Evolutionary conservation across 1,139 yeast genomes (phyloP).

Genomic region (Magnusiomyces starmeri): DNA sequence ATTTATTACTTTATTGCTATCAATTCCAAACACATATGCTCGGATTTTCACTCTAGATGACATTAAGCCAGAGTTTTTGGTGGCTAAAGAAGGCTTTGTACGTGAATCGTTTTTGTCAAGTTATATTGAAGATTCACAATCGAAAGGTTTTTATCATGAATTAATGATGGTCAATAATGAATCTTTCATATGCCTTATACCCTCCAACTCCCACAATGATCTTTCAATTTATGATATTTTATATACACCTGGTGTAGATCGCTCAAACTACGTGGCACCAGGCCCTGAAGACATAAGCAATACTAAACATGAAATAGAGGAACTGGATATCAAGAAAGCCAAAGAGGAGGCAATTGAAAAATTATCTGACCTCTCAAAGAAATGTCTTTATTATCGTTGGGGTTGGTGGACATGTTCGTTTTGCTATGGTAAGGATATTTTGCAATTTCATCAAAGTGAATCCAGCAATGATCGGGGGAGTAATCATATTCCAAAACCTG

Average conservation of each 20-base stretch:
- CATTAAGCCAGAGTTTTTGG: background rate
- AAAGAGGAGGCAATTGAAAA: conserved; percentile 27
- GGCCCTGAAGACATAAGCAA: conserved; percentile 5
- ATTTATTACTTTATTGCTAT: too few relatives aligned
- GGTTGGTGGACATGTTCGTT: conserved; percentile 63
- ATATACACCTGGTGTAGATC: conserved; percentile 4
- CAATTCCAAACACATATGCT: too few relatives aligned
- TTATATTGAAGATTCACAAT: too few relatives aligned
- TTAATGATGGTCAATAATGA: background rate
- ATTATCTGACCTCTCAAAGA: conserved; percentile 27
- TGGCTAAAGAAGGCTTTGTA: background rate
- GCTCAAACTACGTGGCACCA: conserved; percentile 3
- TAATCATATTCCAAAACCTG: conserved; percentile 27
- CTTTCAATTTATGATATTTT: conserved; percentile 5
- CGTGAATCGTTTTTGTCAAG: too few relatives aligned
- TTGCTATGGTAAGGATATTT: conserved; percentile 48
- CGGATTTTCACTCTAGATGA: background rate
- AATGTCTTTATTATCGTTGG: conserved; percentile 35
- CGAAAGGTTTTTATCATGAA: background rate
- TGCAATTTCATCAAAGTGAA: conserved; percentile 47
- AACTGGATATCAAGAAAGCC: conserved; percentile 10
- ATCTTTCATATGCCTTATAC: conserved; percentile 4
- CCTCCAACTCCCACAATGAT: conserved; percentile 9
- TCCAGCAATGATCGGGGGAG: background rate
- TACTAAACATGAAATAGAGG: conserved; percentile 6